Evolutionary conservation across 805 yeast species (phyloP).

Genomic region (Spencermartinsiella europaea): DNA sequence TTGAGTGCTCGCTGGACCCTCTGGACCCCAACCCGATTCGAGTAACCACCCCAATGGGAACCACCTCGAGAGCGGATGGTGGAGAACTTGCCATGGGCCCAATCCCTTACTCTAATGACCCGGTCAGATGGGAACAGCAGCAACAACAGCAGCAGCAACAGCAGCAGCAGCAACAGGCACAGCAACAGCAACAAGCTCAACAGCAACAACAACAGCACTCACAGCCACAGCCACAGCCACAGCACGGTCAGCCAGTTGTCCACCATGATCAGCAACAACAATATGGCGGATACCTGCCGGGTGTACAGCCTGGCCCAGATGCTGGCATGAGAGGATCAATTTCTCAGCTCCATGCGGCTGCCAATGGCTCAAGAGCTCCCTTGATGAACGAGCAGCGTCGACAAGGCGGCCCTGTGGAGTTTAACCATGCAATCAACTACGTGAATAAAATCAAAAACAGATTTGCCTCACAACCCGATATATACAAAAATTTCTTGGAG

Average conservation of each 20-base stretch:
- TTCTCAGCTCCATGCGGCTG: slow-evolving; percentile 38
- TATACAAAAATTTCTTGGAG: slow-evolving; percentile 90
- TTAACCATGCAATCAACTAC: slow-evolving; percentile 93
- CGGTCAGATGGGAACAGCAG: slow-evolving; percentile 12
- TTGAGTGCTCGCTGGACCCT: slow-evolving; percentile 86
- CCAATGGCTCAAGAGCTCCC: slow-evolving; percentile 27
- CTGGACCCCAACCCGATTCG: slow-evolving; percentile 87
- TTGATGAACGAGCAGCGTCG: slow-evolving; percentile 21
- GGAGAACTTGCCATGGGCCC: slow-evolving; percentile 26
- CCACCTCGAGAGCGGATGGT: slow-evolving; percentile 58
- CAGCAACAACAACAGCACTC: slow-evolving; percentile 2
- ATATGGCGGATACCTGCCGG: slow-evolving; percentile 1
- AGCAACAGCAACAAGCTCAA: slow-evolving; percentile 3
- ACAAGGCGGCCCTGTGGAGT: slow-evolving; percentile 71
- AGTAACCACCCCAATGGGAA: slow-evolving; percentile 94
- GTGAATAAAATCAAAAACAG: slow-evolving; percentile 95
- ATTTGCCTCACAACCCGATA: slow-evolving; percentile 90
- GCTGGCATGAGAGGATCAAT: slow-evolving; percentile 21
- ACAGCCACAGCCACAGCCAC: slow-evolving; percentile 25
- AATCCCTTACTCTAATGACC: slow-evolving; percentile 18
- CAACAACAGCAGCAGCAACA: not conserved
- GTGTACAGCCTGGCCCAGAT: not conserved
- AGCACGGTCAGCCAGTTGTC: slow-evolving; percentile 28
- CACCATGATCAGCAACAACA: slow-evolving; percentile 19
- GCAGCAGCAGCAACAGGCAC: slow-evolving; percentile 3